Conservation (phyloP, 208 protist species). For the Chromosphaera perkinsii region DNA sequence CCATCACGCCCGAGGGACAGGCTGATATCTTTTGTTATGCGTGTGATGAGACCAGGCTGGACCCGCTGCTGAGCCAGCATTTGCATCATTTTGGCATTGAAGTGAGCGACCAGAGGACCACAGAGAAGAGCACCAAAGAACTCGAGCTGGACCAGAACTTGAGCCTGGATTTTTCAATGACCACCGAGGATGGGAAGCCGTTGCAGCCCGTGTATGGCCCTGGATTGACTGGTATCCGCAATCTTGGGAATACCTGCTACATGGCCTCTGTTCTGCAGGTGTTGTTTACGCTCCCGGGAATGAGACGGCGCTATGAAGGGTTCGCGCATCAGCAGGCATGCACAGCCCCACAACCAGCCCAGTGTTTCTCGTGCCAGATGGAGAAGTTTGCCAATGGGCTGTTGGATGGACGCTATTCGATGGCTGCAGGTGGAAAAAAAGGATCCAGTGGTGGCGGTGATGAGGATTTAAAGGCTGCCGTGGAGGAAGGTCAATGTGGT, state of each 20-base stretch:
- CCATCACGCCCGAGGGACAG: slow-evolving; percentile 72
- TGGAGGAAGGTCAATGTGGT: slow-evolving; percentile 41
- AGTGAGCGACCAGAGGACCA: slow-evolving; percentile 75
- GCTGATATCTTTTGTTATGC: slow-evolving; percentile 79
- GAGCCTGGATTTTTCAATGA: slow-evolving; percentile 81
- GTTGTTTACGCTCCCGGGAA: slow-evolving; percentile 70
- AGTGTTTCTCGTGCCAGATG: slow-evolving; percentile 57
- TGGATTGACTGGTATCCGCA: slow-evolving; percentile 77
- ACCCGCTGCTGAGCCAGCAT: slow-evolving; percentile 81
- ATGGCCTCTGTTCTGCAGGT: slow-evolving; percentile 87
- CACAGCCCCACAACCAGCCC: neutral
- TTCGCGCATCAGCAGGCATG: neutral
- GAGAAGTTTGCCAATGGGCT: slow-evolving; percentile 80
- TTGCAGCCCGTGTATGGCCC: slow-evolving; percentile 81
- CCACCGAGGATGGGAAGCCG: slow-evolving; percentile 61
- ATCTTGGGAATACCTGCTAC: slow-evolving; percentile 96
- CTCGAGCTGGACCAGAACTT: slow-evolving; percentile 89
- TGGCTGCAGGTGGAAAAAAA: too few relatives aligned
- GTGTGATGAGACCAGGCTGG: slow-evolving; percentile 84
- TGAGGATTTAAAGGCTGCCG: neutral
- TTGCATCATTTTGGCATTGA: slow-evolving; percentile 91
- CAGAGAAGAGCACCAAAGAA: slow-evolving; percentile 89
- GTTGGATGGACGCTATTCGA: slow-evolving; percentile 76
- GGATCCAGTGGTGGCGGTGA: neutral
- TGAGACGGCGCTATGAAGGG: slow-evolving; percentile 68